Percentiles rank a stretch among this genome's conserved stretches.
Conservation (phyloP, 768 basidiomycete species). For the Trametes punicea region DNA sequence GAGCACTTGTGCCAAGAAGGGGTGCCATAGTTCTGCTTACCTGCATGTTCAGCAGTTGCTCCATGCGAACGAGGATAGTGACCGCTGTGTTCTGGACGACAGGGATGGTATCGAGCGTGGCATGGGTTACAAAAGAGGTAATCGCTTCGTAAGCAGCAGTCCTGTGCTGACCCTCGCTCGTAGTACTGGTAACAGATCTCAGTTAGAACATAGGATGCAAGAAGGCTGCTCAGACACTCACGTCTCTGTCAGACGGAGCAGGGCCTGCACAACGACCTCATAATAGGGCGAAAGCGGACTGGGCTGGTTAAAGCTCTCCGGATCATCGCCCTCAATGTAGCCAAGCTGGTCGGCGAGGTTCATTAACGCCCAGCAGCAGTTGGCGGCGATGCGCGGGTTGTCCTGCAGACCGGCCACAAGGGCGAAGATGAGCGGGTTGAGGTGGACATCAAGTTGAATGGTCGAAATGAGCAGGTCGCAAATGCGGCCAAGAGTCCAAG, state of each 20-base stretch:
- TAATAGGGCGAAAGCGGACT: slow-evolving; percentile 86
- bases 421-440: slow-evolving; percentile 78
- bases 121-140: slow-evolving; percentile 78
- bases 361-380: slow-evolving; percentile 96
- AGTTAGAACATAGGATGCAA: background rate
- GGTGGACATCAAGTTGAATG: slow-evolving; percentile 87
- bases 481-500: slow-evolving; percentile 96
- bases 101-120: slow-evolving; percentile 72
- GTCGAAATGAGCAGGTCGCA: slow-evolving; percentile 83
- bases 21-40: slow-evolving; percentile 37
- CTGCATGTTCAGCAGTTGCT: slow-evolving; percentile 81
- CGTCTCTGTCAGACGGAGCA: slow-evolving; percentile 87
- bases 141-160: slow-evolving; percentile 97
- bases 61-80: slow-evolving; percentile 85
- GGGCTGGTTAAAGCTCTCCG: slow-evolving; percentile 45
- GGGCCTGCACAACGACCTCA: slow-evolving; percentile 78
- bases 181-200: slow-evolving; percentile 42
- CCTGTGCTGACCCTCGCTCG: slow-evolving; percentile 89
- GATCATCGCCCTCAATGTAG: slow-evolving; percentile 60
- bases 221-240: no score
- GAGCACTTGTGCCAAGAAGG: background rate
- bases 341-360: slow-evolving; percentile 91
- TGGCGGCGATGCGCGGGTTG: slow-evolving; percentile 81
- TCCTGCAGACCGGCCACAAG: slow-evolving; percentile 79
- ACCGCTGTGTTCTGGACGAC: slow-evolving; percentile 82